Conservation (phyloP, 2,329 filamentous ascomycete species). For the Diaporthe citriasiana region DNA sequence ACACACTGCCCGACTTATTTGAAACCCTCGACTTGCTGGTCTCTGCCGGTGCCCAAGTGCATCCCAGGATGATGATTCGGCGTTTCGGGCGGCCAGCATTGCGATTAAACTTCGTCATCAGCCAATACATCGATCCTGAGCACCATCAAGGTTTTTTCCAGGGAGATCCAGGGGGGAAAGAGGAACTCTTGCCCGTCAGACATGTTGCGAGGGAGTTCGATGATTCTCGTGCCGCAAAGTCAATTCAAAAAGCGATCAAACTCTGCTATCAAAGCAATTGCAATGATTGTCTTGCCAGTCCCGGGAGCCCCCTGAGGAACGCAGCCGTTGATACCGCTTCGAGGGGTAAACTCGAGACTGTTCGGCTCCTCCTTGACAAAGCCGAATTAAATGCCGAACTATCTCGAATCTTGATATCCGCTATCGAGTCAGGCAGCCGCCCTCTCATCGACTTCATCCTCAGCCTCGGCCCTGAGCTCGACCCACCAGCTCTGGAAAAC, state of each 20-base stretch:
- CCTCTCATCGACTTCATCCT: background rate
- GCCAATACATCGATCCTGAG: background rate
- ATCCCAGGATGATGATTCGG: background rate
- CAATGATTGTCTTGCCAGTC: background rate
- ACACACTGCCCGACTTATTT: background rate
- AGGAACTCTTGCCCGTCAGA: background rate
- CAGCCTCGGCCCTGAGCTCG: background rate
- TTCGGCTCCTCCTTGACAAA: background rate
- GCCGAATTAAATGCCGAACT: background rate
- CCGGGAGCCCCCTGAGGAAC: fast-evolving
- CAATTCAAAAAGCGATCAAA: background rate
- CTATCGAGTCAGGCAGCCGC: background rate
- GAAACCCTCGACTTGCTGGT: background rate
- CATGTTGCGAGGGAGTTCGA: background rate
- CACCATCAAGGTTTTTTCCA: background rate
- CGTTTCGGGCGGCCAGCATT: too few species aligned
- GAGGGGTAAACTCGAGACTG: background rate
- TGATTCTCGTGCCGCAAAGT: background rate
- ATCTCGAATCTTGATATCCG: background rate
- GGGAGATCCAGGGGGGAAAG: too few species aligned
- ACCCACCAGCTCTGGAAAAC: background rate
- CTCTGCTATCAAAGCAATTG: background rate
- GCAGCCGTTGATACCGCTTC: background rate
- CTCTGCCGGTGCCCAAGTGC: background rate
- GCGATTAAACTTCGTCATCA: background rate